phyloP scores from a whole-genome alignment of 1,139 yeast genomes.

The Kluyveromyces sp. region DNA sequence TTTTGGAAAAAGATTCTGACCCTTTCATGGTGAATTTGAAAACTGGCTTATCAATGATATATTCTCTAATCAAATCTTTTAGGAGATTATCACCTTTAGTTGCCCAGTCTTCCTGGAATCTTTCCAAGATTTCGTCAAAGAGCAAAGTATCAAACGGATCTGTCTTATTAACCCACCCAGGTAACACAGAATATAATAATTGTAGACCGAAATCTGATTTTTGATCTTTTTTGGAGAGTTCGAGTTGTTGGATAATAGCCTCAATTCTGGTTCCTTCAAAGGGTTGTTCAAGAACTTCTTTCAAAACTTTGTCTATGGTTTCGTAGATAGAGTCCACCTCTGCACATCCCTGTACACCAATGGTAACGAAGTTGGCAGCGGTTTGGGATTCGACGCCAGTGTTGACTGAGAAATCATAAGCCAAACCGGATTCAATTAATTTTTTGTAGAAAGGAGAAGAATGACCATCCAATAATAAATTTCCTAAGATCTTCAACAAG shows the following conservation, averaged over 20 bases:
- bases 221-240: slow-evolving; percentile 74
- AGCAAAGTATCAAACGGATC: slow-evolving; percentile 63
- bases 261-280: slow-evolving; percentile 60
- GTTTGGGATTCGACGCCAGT: slow-evolving; percentile 84
- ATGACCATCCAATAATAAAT: slow-evolving; percentile 81
- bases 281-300: slow-evolving; percentile 39
- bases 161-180: slow-evolving; percentile 75
- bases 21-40: slow-evolving; percentile 79
- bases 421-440: slow-evolving; percentile 75
- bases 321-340: slow-evolving; percentile 41
- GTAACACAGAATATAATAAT: slow-evolving; percentile 61
- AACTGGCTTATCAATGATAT: slow-evolving; percentile 46
- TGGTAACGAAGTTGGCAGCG: slow-evolving; percentile 66
- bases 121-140: slow-evolving; percentile 51
- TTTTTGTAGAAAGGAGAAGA: slow-evolving; percentile 82
- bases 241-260: slow-evolving; percentile 84
- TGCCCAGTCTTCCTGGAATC: slow-evolving; percentile 54
- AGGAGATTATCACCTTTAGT: slow-evolving; percentile 51
- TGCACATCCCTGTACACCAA: slow-evolving; percentile 77
- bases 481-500: slow-evolving; percentile 63
- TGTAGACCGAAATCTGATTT: slow-evolving; percentile 88
- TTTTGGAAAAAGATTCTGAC: slow-evolving; percentile 42
- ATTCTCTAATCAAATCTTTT: slow-evolving; percentile 46
- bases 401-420: slow-evolving; percentile 81
- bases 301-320: slow-evolving; percentile 39